phyloP scores from a whole-genome alignment of 495 filamentous ascomycete genomes.

The Neurospora hispaniola region DNA sequence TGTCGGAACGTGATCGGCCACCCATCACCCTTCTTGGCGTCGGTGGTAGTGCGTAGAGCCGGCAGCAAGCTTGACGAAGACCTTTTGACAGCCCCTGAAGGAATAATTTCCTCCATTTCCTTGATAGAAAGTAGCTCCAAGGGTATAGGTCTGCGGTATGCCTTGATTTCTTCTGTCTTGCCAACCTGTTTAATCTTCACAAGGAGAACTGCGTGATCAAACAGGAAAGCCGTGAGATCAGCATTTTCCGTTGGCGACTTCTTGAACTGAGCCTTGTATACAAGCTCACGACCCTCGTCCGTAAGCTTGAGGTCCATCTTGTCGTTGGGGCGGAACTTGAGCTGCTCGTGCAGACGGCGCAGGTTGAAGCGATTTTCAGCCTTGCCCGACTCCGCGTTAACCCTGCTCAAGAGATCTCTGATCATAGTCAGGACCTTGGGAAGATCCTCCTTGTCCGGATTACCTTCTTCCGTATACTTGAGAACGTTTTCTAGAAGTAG shows the following conservation, averaged over 20 bases:
- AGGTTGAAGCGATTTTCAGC: constrained; percentile 97
- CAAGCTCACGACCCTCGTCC: constrained; percentile 82
- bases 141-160: constrained; percentile 91
- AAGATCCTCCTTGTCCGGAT: constrained; percentile 81
- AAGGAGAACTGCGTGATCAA: constrained; percentile 90
- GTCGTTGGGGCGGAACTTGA: constrained; percentile 78
- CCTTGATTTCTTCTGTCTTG: constrained; percentile 87
- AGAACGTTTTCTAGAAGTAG: constrained; percentile 83
- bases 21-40: constrained; percentile 55
- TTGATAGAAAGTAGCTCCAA: constrained; percentile 87
- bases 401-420: constrained; percentile 72
- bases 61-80: constrained; percentile 81
- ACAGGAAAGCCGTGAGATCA: constrained; percentile 88
- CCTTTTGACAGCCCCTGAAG: constrained; percentile 68
- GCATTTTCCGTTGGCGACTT: constrained; percentile 78
- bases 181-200: constrained; percentile 81
- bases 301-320: constrained; percentile 91
- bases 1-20: constrained; percentile 97
- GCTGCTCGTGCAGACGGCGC: constrained; percentile 75
- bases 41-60: constrained; percentile 46
- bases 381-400: constrained; percentile 92
- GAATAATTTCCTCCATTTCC: constrained; percentile 92
- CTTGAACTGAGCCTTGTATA: constrained; percentile 88
- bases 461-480: constrained; percentile 80
- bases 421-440: constrained; percentile 78